Evolutionary conservation across 257 asterid species (phyloP).

Genomic region (Solanum corneliomulleri): DNA sequence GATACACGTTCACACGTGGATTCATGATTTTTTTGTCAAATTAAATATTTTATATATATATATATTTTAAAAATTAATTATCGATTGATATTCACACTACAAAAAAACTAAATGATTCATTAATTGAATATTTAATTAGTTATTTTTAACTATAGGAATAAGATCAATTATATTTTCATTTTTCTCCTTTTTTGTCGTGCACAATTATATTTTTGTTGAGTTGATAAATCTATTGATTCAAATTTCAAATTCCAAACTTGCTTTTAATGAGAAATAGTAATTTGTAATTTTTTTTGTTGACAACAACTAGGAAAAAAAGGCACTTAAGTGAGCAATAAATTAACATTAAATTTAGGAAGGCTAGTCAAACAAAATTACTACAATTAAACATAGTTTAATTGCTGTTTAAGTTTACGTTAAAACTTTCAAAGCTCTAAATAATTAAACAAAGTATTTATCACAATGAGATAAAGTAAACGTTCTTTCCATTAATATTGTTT

Average conservation of each 20-base stretch:
- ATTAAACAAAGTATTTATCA: not conserved
- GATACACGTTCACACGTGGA: not conserved
- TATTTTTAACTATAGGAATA: not conserved
- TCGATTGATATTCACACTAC: rapidly evolving
- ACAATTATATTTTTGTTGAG: not conserved
- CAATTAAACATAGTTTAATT: not conserved
- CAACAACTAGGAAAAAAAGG: too few relatives aligned
- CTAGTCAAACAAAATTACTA: not conserved
- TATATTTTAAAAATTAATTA: too few relatives aligned
- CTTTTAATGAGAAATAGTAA: too few relatives aligned
- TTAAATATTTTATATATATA: too few relatives aligned
- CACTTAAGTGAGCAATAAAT: not conserved
- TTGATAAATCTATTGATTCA: too few relatives aligned
- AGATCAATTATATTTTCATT: not conserved
- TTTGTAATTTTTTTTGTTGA: too few relatives aligned
- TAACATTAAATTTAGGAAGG: not conserved
- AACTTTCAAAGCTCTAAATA: not conserved
- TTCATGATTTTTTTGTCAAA: too few relatives aligned
- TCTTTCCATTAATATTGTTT: not conserved
- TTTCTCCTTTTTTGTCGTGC: not conserved
- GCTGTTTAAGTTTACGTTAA: not conserved
- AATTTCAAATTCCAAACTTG: too few relatives aligned
- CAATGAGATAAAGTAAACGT: not conserved
- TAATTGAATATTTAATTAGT: too few relatives aligned
- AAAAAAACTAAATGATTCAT: too few relatives aligned